Conservation (phyloP, 805 yeast genomes). For the Metschnikowia noctiluminum region DNA sequence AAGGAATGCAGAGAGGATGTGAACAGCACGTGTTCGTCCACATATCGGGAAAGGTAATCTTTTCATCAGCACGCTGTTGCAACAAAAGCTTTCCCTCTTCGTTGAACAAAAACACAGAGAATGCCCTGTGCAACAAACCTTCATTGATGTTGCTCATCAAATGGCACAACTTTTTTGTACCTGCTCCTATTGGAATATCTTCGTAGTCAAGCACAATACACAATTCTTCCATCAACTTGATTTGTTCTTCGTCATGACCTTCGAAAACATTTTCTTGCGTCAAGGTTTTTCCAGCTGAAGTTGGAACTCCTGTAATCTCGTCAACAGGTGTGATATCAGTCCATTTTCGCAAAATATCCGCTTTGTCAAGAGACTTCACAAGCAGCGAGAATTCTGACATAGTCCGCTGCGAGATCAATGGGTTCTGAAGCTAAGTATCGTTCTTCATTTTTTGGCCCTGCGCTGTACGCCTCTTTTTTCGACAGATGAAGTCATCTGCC, state of each 20-base stretch:
- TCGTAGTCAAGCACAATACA: slow-evolving; percentile 90
- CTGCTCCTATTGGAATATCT: slow-evolving; percentile 88
- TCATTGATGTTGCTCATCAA: slow-evolving; percentile 80
- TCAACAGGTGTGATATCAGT: slow-evolving; percentile 66
- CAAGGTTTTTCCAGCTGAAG: slow-evolving; percentile 25
- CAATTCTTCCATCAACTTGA: slow-evolving; percentile 91
- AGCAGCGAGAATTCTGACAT: slow-evolving; percentile 42
- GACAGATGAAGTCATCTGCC: slow-evolving; percentile 1
- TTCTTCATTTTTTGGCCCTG: neutral
- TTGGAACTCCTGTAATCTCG: slow-evolving; percentile 56
- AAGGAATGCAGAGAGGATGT: slow-evolving; percentile 83
- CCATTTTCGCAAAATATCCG: slow-evolving; percentile 55
- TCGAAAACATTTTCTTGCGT: slow-evolving; percentile 48
- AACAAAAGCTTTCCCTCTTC: slow-evolving; percentile 69
- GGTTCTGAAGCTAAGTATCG: neutral
- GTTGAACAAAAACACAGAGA: slow-evolving; percentile 90
- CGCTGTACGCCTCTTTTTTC: neutral
- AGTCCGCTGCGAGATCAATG: neutral
- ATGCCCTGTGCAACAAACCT: slow-evolving; percentile 92
- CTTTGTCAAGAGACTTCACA: slow-evolving; percentile 49
- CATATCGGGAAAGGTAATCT: slow-evolving; percentile 92
- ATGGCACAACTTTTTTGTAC: slow-evolving; percentile 87
- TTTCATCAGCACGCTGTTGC: slow-evolving; percentile 95
- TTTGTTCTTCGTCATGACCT: slow-evolving; percentile 94
- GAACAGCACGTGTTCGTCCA: slow-evolving; percentile 99